A percentile compares a stretch with the other conserved stretches of the same genome.
Conservation (phyloP, 805 yeast species). For the Blastobotrys mokoenaii region DNA sequence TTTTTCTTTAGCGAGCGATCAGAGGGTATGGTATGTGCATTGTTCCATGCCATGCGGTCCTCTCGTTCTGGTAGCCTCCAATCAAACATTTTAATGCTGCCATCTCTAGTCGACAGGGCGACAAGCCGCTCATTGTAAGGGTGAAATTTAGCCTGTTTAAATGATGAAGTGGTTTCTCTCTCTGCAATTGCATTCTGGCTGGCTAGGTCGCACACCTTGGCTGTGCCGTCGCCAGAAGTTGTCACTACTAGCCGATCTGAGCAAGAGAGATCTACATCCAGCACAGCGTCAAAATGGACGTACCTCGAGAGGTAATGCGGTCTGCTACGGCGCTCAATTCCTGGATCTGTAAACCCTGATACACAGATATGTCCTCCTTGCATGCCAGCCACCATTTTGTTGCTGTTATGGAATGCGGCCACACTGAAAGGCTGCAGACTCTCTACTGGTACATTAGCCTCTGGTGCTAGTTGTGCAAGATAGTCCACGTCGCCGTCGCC, state of each 20-base stretch:
- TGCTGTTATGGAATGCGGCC: not conserved
- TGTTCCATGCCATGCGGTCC: conserved; percentile 1
- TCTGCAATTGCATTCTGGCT: not conserved
- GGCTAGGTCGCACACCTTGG: conserved; percentile 8
- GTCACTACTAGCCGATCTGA: conserved; percentile 6
- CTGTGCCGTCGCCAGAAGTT: conserved; percentile 1
- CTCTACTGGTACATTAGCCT: not conserved
- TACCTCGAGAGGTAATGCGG: not conserved
- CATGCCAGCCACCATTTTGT: not conserved
- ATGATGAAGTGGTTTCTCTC: not conserved
- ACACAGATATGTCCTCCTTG: not conserved
- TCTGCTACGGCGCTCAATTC: not conserved
- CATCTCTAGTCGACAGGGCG: conserved; percentile 9
- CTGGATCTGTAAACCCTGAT: not conserved
- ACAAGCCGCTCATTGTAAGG: conserved; percentile 5
- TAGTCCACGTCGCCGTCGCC: not conserved
- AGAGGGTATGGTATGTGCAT: not conserved
- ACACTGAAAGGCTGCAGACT: not conserved
- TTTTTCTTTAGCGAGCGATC: conserved; percentile 1
- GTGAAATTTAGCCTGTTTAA: conserved; percentile 11
- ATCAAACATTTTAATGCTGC: conserved; percentile 10
- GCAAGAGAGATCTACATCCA: conserved; percentile 5
- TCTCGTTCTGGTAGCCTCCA: conserved; percentile 1
- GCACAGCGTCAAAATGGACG: conserved; percentile 3
- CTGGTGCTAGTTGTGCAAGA: not conserved